These are phyloP conservation scores for Candida rishiriensis DNA, from an alignment of 805 yeast species.

Conservation along the genomic window DNA sequence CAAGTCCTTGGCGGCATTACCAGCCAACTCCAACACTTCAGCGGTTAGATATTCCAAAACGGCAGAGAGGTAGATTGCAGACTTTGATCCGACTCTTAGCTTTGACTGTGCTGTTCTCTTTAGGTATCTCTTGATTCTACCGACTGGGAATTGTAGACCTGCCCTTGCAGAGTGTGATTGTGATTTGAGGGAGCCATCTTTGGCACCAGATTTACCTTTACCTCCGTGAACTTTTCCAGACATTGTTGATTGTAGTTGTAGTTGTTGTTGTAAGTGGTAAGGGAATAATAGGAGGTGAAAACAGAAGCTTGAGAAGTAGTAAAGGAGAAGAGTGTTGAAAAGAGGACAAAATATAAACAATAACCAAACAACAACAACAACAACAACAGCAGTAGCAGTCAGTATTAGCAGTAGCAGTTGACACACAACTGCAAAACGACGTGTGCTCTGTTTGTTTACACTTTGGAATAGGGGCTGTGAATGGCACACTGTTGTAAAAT, in stretches of 20 bases:
- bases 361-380: neutral
- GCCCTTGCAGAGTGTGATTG: conserved; percentile 94
- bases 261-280: too few species aligned
- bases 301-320: too few species aligned
- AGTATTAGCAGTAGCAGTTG: too few species aligned
- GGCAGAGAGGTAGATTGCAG: conserved; percentile 94
- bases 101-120: conserved; percentile 81
- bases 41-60: conserved; percentile 95
- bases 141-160: conserved; percentile 95
- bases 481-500: neutral
- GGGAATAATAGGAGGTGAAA: too few species aligned
- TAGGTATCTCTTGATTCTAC: conserved; percentile 95
- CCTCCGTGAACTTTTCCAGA: conserved; percentile 90
- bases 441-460: neutral
- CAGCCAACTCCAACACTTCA: conserved; percentile 95
- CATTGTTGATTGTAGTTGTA: conserved; percentile 38
- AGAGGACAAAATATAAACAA: neutral
- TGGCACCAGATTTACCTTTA: conserved; percentile 90
- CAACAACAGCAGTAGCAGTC: too few species aligned
- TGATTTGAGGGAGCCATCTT: conserved; percentile 48
- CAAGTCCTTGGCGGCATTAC: conserved; percentile 95
- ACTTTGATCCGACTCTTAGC: conserved; percentile 63
- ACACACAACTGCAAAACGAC: too few species aligned
- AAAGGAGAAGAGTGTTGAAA: neutral
- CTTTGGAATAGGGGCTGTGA: neutral